These are phyloP conservation scores for Pythium volutum DNA, from an alignment of 352 stramenopile species.

Conservation along the genomic window DNA sequence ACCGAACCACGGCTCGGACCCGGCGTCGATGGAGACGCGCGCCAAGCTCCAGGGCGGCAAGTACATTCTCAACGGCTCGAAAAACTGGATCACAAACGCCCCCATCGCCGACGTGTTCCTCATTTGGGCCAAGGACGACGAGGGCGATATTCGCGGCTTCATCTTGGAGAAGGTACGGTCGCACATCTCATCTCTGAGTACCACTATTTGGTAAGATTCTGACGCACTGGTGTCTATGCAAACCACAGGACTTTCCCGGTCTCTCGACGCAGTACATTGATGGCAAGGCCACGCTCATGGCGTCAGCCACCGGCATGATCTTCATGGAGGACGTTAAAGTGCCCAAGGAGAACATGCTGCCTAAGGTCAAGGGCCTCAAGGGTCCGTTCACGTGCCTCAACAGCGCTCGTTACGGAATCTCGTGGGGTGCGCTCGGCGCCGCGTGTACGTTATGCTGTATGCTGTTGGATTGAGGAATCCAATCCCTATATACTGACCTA, in stretches of 20 bases:
- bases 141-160: slow-evolving; percentile 94
- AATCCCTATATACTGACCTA: background rate
- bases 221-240: background rate
- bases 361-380: slow-evolving; percentile 85
- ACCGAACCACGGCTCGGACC: slow-evolving; percentile 97
- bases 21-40: slow-evolving; percentile 94
- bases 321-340: slow-evolving; percentile 97
- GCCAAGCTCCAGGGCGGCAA: slow-evolving; percentile 83
- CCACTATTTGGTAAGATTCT: background rate
- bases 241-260: slow-evolving; percentile 80
- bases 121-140: slow-evolving; percentile 96
- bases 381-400: slow-evolving; percentile 98
- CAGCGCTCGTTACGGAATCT: slow-evolving; percentile 97
- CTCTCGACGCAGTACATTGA: slow-evolving; percentile 95
- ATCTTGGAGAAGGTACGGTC: slow-evolving; percentile 88
- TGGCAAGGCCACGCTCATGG: slow-evolving; percentile 95
- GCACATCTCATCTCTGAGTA: no score
- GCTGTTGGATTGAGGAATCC: background rate
- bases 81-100: slow-evolving; percentile 97
- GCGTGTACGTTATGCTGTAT: slow-evolving; percentile 55
- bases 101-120: slow-evolving; percentile 97
- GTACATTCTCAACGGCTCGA: slow-evolving; percentile 96
- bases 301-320: slow-evolving; percentile 96
- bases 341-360: slow-evolving; percentile 92
- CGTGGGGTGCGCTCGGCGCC: slow-evolving; percentile 95